Evolutionary conservation across 768 basidiomycete genomes (phyloP).

Genomic region (Lactarius quietus): DNA sequence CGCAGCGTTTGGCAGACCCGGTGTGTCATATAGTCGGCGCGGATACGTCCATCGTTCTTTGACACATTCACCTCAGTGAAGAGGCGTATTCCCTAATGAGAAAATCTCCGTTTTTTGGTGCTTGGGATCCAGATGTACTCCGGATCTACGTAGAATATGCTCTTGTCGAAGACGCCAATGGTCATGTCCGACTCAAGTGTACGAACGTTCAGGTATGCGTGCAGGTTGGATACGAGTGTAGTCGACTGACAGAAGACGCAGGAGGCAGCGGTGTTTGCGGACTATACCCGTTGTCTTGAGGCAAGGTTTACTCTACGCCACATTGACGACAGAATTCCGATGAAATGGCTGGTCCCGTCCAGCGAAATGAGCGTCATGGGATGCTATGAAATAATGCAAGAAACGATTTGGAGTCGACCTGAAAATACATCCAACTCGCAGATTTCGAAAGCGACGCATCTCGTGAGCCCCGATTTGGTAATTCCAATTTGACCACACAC

Average conservation of each 20-base stretch:
- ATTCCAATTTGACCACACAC: not conserved
- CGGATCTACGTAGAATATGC: conserved; percentile 58
- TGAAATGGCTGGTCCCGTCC: conserved; percentile 58
- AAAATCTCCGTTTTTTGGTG: conserved; percentile 59
- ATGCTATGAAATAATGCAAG: conserved; percentile 20
- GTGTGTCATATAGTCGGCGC: conserved; percentile 34
- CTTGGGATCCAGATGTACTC: conserved; percentile 66
- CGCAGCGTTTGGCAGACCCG: conserved; percentile 61
- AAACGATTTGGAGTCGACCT: conserved; percentile 34
- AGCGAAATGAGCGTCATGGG: conserved; percentile 27
- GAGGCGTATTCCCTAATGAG: conserved; percentile 52
- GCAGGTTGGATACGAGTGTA: not conserved
- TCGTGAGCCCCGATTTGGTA: conserved; percentile 24
- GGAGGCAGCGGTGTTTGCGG: conserved; percentile 61
- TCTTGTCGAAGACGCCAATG: conserved; percentile 39
- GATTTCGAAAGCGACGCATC: conserved; percentile 33
- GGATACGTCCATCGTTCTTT: not conserved
- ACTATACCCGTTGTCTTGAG: conserved; percentile 36
- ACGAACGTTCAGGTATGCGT: conserved; percentile 44
- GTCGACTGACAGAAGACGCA: conserved; percentile 19
- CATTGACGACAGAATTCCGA: conserved; percentile 47
- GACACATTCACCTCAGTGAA: conserved; percentile 39
- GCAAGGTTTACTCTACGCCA: conserved; percentile 37
- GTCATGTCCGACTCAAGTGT: conserved; percentile 60
- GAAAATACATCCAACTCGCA: conserved; percentile 36